A percentile compares a stretch with the other conserved stretches of the same genome.
These are phyloP conservation scores for Tinospora cordifolia DNA, from an alignment of 164 flowering plant species.

Conservation along the genomic window DNA sequence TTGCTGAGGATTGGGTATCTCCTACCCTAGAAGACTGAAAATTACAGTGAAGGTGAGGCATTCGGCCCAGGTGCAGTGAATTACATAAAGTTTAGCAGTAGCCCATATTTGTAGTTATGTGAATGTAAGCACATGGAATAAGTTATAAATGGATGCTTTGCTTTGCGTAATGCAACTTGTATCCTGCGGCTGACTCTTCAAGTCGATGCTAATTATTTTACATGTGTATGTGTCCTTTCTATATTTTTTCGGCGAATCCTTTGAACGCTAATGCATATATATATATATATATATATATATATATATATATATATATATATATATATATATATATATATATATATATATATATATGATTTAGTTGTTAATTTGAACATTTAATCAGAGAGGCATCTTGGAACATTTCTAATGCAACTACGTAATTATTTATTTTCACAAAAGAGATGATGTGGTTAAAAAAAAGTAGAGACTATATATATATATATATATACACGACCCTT, in stretches of 20 bases:
- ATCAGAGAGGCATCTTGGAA: no score
- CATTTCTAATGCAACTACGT: no score
- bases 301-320: no score
- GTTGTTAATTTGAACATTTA: no score
- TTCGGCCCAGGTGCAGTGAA: not conserved
- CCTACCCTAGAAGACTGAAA: not conserved
- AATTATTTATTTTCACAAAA: no score
- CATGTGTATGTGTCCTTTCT: no score
- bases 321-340: no score
- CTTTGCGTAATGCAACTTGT: not conserved
- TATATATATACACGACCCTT: no score
- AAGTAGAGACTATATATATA: no score
- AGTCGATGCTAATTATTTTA: not conserved
- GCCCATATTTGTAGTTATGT: slow-evolving; percentile 1
- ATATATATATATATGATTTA: no score
- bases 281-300: not conserved
- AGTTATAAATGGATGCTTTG: no score
- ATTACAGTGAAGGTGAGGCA: not conserved
- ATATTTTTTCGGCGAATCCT: not conserved
- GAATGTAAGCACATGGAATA: not conserved
- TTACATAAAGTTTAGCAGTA: not conserved
- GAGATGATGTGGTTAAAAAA: no score
- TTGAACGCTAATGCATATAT: not conserved
- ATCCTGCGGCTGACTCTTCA: not conserved
- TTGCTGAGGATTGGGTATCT: not conserved